A percentile compares a stretch with the other conserved stretches of the same genome.
phyloP scores from a whole-genome alignment of 2,329 filamentous ascomycete genomes.

The Escovopsis sp. region DNA sequence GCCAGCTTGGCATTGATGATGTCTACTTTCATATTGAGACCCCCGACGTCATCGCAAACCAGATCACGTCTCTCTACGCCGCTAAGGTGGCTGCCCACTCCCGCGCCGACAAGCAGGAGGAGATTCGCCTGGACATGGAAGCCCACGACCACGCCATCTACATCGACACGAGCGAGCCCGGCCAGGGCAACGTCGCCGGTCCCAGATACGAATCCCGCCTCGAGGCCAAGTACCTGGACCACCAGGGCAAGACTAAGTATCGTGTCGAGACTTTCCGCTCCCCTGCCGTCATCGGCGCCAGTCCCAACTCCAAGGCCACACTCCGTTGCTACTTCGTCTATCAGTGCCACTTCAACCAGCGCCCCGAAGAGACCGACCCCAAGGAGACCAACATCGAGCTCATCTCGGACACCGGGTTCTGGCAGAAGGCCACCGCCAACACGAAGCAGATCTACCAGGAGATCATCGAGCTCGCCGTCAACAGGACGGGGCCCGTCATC shows the following conservation, averaged over 20 bases:
- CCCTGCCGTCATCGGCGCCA: conserved; percentile 57
- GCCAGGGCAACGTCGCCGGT: conserved; percentile 57
- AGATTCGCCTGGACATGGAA: conserved; percentile 94
- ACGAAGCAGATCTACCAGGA: conserved; percentile 93
- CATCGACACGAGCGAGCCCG: conserved; percentile 91
- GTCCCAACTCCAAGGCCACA: conserved; percentile 57
- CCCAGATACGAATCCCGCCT: conserved; percentile 90
- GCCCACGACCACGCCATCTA: conserved; percentile 90
- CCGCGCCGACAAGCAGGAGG: conserved; percentile 81
- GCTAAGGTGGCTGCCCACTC: conserved; percentile 92
- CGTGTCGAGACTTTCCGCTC: conserved; percentile 97
- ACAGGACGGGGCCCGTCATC: conserved; percentile 82
- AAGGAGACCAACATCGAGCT: conserved; percentile 80
- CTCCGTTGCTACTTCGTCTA: conserved; percentile 98
- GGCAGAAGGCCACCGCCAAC: conserved; percentile 90
- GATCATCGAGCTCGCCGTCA: conserved; percentile 73
- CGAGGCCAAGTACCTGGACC: conserved; percentile 88
- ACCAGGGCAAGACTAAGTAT: conserved; percentile 58
- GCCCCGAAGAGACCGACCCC: conserved; percentile 51
- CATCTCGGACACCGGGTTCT: conserved; percentile 84
- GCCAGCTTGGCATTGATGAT: conserved; percentile 92
- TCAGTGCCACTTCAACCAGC: conserved; percentile 77
- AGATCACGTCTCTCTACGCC: conserved; percentile 91
- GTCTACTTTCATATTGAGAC: conserved; percentile 92
- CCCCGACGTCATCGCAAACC: conserved; percentile 74